Base-by-base conservation (phyloP, 2,329 filamentous ascomycete species). In the Xylaria sp. region DNA sequence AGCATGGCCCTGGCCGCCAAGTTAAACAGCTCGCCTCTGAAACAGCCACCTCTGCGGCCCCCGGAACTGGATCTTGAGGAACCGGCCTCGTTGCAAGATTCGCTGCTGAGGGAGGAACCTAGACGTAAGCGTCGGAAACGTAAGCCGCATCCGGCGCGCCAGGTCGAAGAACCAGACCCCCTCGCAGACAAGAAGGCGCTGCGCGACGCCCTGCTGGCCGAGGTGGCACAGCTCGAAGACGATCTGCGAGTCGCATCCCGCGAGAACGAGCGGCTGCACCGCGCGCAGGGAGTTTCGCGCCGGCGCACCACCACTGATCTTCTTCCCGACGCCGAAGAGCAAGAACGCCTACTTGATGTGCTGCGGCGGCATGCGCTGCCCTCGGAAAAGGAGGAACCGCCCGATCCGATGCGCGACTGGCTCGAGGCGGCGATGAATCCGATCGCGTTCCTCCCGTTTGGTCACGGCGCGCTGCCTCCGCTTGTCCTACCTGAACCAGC, bases 261-360 rank as follows among this genome's bases (percentile, higher is more conserved):
- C n/a, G 90, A 90, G 74, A 90, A 89, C 61, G 84, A 87, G 56
- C 83, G 86, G 20, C 79, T 89, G 59, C 80, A 84, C 36, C 79
- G 83, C 58, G 74, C 79, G 2, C 80, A 82, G 33, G 33, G 33
- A 6, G 80, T 83, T 11, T 75, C 76, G 73, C 73, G 38, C 63
- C 69, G n/a, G 46, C 71, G 2, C 71, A 38, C 15, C 10, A 46
- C 73, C 0, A 71, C 80, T 5, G 77, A 79, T 6, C 77, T 80
- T 6, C 77, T 80, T 3, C 28, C 69, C 5, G 74, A 72, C 0
- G 72, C 76, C 0, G 68, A 76, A 4, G 77, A 84, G 10, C 79
- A 80, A 28, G 75, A 81, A 10, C 78, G 78, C 2, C 73, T 88
- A 0, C 67, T 84, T 6, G 78, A 80, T 59, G 71, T 85, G 2